phyloP scores from a whole-genome alignment of 495 filamentous ascomycete genomes.

The Xylaria venustula region DNA sequence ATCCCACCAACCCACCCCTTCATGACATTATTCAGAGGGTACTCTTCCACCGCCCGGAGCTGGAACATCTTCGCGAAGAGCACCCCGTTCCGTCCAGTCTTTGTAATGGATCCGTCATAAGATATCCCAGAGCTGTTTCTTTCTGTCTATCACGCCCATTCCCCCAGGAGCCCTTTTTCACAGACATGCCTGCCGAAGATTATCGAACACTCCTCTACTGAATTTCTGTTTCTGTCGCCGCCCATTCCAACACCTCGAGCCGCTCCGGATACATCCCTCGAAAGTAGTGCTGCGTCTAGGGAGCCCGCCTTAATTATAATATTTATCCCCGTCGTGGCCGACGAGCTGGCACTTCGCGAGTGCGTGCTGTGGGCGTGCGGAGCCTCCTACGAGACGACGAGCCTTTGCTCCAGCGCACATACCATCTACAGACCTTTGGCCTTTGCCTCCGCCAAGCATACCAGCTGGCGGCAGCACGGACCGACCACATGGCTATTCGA shows the following conservation, averaged over 20 bases:
- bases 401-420: not conserved
- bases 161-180: constrained; percentile 5
- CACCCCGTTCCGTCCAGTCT: constrained; percentile 2
- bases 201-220: constrained; percentile 10
- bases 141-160: constrained; percentile 6
- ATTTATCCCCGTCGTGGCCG: not conserved
- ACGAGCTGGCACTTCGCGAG: not conserved
- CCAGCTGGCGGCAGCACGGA: constrained; percentile 12
- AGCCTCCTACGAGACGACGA: not conserved
- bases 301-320: constrained; percentile 13
- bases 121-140: constrained; percentile 1
- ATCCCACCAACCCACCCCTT: constrained; percentile 23
- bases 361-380: not conserved
- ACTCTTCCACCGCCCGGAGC: not conserved
- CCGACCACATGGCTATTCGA: constrained; percentile 29
- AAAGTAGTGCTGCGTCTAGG: not conserved
- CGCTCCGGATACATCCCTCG: not conserved
- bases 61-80: constrained; percentile 4
- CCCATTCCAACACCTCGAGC: not conserved
- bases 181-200: constrained; percentile 23
- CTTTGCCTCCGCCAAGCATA: constrained; percentile 6
- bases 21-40: constrained; percentile 3
- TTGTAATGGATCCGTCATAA: constrained; percentile 12
- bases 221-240: constrained; percentile 17
- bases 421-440: not conserved